A percentile compares a stretch with the other conserved stretches of the same genome.
Conservation (phyloP, 2,329 filamentous ascomycete genomes). For the Pyrenophora graminea region DNA sequence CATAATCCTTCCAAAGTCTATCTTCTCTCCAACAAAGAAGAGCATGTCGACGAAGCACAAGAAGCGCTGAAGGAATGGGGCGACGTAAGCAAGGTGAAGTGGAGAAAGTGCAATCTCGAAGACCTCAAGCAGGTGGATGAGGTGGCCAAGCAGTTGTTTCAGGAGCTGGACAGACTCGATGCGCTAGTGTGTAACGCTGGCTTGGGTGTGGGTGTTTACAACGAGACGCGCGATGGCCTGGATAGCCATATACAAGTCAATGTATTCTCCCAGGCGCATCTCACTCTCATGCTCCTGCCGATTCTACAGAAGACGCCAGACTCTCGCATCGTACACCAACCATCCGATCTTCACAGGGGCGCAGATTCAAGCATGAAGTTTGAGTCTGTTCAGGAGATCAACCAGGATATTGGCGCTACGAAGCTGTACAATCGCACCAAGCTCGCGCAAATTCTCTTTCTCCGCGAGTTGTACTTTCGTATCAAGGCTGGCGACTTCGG, state of each 20-base stretch:
- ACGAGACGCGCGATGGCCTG: slow-evolving; percentile 56
- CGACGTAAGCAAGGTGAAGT: slow-evolving; percentile 51
- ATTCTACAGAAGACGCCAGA: slow-evolving; percentile 51
- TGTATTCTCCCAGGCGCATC: slow-evolving; percentile 55
- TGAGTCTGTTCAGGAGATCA: slow-evolving; percentile 53
- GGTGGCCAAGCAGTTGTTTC: slow-evolving; percentile 51
- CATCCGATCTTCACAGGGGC: slow-evolving; percentile 55
- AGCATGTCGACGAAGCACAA: slow-evolving; percentile 53
- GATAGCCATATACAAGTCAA: slow-evolving; percentile 59
- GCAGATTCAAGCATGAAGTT: slow-evolving; percentile 49
- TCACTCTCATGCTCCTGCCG: slow-evolving; percentile 54
- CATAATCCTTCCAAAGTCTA: slow-evolving; percentile 55
- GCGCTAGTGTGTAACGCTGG: slow-evolving; percentile 56
- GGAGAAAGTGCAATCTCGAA: slow-evolving; percentile 53
- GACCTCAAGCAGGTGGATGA: slow-evolving; percentile 52
- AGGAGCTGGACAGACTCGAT: slow-evolving; percentile 51
- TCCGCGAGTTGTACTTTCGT: slow-evolving; percentile 49
- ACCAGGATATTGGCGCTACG: slow-evolving; percentile 54
- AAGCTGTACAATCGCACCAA: slow-evolving; percentile 57
- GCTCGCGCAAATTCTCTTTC: slow-evolving; percentile 55
- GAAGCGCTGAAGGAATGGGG: slow-evolving; percentile 50
- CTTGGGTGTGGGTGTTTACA: slow-evolving; percentile 55
- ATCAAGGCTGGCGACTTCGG: slow-evolving; percentile 39
- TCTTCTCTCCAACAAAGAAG: slow-evolving; percentile 55
- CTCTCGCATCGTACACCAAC: slow-evolving; percentile 55